Evolutionary conservation across 352 stramenopile genomes (phyloP).

Genomic region (Aphanomyces astaci): DNA sequence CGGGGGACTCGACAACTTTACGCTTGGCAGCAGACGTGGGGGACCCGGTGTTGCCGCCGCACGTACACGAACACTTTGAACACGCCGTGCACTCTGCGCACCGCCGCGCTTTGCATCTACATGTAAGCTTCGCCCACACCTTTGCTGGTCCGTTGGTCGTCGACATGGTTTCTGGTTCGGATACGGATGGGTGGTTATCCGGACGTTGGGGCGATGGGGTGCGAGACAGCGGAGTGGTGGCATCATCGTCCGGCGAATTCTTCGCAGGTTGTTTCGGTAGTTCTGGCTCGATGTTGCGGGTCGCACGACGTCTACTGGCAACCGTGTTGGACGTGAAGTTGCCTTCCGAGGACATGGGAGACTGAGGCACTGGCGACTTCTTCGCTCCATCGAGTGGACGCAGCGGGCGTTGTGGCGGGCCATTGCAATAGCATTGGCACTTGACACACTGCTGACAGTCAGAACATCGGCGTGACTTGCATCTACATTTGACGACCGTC

Average conservation of each 20-base stretch:
- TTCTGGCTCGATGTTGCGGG: not conserved
- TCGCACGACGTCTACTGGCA: not conserved
- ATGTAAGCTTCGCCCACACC: not conserved
- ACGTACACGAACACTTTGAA: not conserved
- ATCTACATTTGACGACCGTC: not conserved
- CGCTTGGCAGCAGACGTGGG: not conserved
- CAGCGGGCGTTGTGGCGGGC: not conserved
- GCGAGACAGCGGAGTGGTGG: not conserved
- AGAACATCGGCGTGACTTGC: not conserved
- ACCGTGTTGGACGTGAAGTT: not conserved
- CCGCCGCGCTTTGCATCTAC: not conserved
- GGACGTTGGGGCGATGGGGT: constrained; percentile 1
- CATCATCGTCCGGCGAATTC: not conserved
- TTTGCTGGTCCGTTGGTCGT: not conserved
- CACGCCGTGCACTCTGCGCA: not conserved
- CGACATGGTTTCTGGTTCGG: not conserved
- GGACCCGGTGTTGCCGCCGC: not conserved
- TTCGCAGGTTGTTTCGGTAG: not conserved
- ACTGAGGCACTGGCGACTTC: not conserved
- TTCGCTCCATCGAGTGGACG: not conserved
- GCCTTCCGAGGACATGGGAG: not conserved
- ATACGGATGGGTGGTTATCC: not conserved
- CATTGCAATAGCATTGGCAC: constrained; percentile 16
- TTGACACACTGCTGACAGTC: constrained; percentile 4
- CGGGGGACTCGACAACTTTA: not conserved